Evolutionary conservation across 139 green algal species (phyloP), one percentile per base, ranked within the genome.

Genomic region (Coelastrella sp.): DNA sequence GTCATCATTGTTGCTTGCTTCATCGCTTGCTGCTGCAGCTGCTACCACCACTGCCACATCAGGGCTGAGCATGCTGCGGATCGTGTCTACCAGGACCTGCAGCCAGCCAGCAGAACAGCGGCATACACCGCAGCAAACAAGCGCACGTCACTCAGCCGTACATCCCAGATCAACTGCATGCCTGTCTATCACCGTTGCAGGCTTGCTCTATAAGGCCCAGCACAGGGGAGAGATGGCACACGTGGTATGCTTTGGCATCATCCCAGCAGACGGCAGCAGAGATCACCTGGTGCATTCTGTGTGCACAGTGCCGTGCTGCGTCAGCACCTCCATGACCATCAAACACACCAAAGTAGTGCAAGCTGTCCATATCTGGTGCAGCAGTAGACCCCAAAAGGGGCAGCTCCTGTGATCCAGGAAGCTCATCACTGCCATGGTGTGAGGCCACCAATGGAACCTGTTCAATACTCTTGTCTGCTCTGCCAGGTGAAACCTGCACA

Each of bases 331-430:
- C 95, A 89, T 98, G 96, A 14, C 96, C 96, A 89, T 98, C 96
- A 90, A 96, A 98, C 27, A 98, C 96, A 17, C 95, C 96, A 82
- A 97, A 97, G 65, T 97, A 97, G 85, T 97, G 96, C 6, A 90
- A 20, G 78, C 78, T 63, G 78, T 83, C 74, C 74, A 80, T 15
- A 7, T 58, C 74, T 58, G 24, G 25, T 58, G 25, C n/a, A 14
- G 15, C 74, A 58, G 10, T 24, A 60, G 24, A 59, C n/a, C 25
- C 25, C 25, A 9, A 1, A 19, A 80, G 25, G 17, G n/a, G 70
- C 70, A 78, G 70, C 70, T 78, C 70, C 70, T 25, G 63, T 15
- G 63, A 70, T 11, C 17, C 17, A 7, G 70, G 8, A 25, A 59
- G 74, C 25, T 80, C 74, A 57, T 80, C 74, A 17, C 74, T 80